phyloP scores from a whole-genome alignment of 805 yeast species.

The Candida xyloterini region DNA sequence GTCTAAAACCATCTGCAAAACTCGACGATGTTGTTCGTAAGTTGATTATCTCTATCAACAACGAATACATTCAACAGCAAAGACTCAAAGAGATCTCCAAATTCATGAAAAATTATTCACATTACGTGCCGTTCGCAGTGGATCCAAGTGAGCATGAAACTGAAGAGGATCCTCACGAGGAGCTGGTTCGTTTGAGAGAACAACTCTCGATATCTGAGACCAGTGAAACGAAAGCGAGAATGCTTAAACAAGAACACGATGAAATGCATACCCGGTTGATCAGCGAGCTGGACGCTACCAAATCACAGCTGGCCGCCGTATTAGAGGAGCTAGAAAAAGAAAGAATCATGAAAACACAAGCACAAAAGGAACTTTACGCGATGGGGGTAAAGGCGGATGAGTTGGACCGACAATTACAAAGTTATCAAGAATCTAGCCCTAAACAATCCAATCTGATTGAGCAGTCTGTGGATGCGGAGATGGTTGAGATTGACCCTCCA shows the following conservation, averaged over 20 bases:
- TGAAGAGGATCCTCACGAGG: constrained; percentile 22
- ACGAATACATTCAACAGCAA: constrained; percentile 57
- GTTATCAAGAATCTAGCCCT: neutral
- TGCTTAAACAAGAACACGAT: constrained; percentile 1
- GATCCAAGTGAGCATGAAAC: constrained; percentile 3
- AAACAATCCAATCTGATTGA: neutral
- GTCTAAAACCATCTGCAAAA: constrained; percentile 53
- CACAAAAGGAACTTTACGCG: constrained; percentile 2
- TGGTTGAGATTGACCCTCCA: neutral
- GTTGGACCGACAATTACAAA: constrained; percentile 3
- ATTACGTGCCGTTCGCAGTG: constrained; percentile 8
- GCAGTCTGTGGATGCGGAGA: constrained; percentile 3
- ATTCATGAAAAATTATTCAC: constrained; percentile 50
- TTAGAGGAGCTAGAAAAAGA: constrained; percentile 8
- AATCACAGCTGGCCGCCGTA: neutral
- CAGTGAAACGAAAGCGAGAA: constrained; percentile 18
- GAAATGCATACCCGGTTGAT: neutral
- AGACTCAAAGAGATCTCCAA: constrained; percentile 52
- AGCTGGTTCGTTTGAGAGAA: constrained; percentile 18
- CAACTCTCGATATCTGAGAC: constrained; percentile 21
- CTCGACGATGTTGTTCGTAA: constrained; percentile 54
- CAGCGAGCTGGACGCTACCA: constrained; percentile 6
- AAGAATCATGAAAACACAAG: constrained; percentile 7
- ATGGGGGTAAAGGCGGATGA: constrained; percentile 2
- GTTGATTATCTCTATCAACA: constrained; percentile 52